Conservation (phyloP, 176 grass and related monocot species). For the Luzula sylvatica region DNA sequence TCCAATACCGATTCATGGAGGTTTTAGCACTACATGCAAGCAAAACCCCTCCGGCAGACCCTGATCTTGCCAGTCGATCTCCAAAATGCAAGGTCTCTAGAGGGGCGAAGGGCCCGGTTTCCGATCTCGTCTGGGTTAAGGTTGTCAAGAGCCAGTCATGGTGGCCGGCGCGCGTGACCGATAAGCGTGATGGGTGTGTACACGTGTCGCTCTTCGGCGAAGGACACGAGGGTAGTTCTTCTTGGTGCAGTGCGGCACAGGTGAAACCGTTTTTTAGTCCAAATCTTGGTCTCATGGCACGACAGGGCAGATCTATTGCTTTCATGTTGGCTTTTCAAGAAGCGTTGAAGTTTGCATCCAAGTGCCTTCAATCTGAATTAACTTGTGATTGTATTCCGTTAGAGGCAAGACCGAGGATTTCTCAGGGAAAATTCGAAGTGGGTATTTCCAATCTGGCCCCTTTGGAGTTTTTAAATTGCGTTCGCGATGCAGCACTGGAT, state of each 20-base stretch:
- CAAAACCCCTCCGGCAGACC: not conserved
- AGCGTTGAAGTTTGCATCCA: not conserved
- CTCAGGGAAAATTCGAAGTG: not conserved
- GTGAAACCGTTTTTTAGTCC: conserved; percentile 6
- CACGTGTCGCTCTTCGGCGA: not conserved
- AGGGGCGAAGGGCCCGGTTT: no score
- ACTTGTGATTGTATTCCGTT: not conserved
- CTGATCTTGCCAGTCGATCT: not conserved
- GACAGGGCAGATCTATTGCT: not conserved
- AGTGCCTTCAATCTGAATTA: conserved; percentile 1
- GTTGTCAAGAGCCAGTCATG: not conserved
- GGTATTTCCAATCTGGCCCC: not conserved
- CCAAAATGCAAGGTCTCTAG: no score
- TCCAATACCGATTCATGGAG: not conserved
- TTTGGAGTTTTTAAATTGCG: conserved; percentile 33
- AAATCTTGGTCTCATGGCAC: not conserved
- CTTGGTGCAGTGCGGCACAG: not conserved
- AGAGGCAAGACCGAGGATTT: not conserved
- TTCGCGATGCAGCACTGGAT: conserved; percentile 32
- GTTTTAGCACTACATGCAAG: not conserved
- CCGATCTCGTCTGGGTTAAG: conserved; percentile 16
- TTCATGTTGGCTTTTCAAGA: not conserved
- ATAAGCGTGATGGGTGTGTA: not conserved
- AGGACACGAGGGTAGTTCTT: not conserved
- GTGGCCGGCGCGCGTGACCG: conserved; percentile 4